These are phyloP conservation scores for Daedaleopsis sinensis DNA, from an alignment of 768 basidiomycete species.

Conservation along the genomic window DNA sequence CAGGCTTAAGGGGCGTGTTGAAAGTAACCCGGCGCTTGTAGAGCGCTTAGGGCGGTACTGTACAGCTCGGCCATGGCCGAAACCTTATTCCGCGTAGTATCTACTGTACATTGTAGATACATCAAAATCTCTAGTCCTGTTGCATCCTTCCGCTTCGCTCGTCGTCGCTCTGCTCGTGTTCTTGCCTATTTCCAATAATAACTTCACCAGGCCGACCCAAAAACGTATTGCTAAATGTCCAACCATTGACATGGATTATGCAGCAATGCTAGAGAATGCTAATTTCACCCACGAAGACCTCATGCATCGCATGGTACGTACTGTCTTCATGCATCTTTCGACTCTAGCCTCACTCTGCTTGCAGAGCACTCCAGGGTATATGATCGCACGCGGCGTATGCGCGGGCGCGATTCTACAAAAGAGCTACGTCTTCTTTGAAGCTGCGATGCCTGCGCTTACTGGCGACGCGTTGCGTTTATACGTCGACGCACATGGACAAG, in stretches of 20 bases:
- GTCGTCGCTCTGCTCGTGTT: too few species aligned
- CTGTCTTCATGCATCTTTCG: neutral
- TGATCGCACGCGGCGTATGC: constrained; percentile 5
- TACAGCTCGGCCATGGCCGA: too few species aligned
- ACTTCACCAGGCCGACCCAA: too few species aligned
- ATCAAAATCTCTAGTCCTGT: too few species aligned
- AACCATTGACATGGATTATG: constrained; percentile 14
- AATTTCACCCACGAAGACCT: neutral
- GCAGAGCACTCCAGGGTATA: constrained; percentile 6
- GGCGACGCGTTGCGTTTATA: constrained; percentile 3
- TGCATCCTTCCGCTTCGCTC: too few species aligned
- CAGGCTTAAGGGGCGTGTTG: too few species aligned
- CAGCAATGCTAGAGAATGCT: neutral
- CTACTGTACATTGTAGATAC: too few species aligned
- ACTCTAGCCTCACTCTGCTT: neutral
- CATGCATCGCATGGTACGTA: neutral
- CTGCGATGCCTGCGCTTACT: constrained; percentile 8
- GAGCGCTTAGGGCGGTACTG: too few species aligned
- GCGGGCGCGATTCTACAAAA: neutral
- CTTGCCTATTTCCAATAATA: too few species aligned
- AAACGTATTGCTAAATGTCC: constrained; percentile 5
- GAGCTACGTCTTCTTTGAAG: neutral
- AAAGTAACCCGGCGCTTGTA: too few species aligned
- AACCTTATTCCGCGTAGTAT: too few species aligned
- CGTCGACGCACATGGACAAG: constrained; percentile 4